Conservation (phyloP, 2,329 filamentous ascomycete genomes). For the Dothideomycetes sp. region DNA sequence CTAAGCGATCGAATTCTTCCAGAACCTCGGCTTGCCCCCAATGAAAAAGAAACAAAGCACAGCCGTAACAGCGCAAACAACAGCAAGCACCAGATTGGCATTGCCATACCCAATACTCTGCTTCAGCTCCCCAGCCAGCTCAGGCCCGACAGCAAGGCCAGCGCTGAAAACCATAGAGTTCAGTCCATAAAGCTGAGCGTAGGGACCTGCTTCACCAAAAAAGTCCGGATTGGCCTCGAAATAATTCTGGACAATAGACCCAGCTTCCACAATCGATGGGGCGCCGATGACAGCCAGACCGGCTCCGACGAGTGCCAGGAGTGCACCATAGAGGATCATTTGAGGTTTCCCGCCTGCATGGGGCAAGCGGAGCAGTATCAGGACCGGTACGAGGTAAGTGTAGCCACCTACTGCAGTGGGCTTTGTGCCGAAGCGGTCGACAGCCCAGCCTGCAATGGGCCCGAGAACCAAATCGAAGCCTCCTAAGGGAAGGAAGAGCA, state of each 20-base stretch:
- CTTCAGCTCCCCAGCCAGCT: conserved; percentile 43
- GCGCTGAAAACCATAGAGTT: conserved; percentile 52
- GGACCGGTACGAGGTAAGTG: conserved; percentile 29
- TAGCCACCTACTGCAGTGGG: conserved; percentile 31
- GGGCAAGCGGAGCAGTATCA: conserved; percentile 33
- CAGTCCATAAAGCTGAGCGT: conserved; percentile 55
- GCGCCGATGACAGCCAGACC: conserved; percentile 44
- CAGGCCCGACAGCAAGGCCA: conserved; percentile 49
- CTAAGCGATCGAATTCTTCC: too few species aligned
- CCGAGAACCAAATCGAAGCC: conserved; percentile 33
- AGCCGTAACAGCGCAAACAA: conserved; percentile 33
- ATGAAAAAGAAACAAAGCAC: conserved; percentile 34
- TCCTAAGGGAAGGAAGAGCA: conserved; percentile 36
- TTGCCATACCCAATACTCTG: conserved; percentile 45
- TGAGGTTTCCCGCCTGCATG: conserved; percentile 27
- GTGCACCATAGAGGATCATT: conserved; percentile 33
- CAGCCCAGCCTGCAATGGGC: conserved; percentile 35
- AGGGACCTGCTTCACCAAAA: conserved; percentile 47
- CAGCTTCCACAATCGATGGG: conserved; percentile 46
- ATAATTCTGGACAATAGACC: conserved; percentile 43
- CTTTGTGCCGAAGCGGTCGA: conserved; percentile 36
- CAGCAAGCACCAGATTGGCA: conserved; percentile 43
- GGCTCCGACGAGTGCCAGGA: conserved; percentile 38
- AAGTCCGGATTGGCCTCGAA: conserved; percentile 43
- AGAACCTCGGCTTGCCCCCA: conserved; percentile 29